Conservation (phyloP, 163 green algal genomes). For the Scenedesmus sp. region DNA sequence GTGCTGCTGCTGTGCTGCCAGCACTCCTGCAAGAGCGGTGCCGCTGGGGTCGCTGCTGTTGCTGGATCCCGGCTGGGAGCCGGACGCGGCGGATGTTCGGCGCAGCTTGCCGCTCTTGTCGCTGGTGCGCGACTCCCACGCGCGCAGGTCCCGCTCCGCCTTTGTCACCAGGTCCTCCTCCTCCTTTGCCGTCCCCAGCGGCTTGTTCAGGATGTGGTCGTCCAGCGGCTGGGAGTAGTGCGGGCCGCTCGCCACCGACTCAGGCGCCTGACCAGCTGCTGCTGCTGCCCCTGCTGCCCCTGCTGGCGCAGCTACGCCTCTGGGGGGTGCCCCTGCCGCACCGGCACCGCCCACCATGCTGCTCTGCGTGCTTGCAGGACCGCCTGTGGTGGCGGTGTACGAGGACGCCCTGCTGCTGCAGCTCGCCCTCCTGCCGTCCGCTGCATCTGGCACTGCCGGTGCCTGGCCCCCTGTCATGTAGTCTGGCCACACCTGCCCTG, state of each 20-base stretch:
- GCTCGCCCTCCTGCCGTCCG: background rate
- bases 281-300: conserved; percentile 1
- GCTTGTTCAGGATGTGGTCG: background rate
- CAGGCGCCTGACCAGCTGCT: background rate
- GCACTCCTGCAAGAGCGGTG: background rate
- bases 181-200: background rate
- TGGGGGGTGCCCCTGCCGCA: background rate
- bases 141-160: background rate
- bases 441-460: background rate
- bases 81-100: background rate
- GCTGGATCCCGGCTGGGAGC: background rate
- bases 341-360: background rate
- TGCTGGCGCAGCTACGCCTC: background rate
- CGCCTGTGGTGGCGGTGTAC: background rate
- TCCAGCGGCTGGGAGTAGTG: conserved; percentile 1
- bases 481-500: background rate
- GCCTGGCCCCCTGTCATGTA: background rate
- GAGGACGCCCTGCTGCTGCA: background rate
- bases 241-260: background rate
- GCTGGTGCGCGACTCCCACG: conserved; percentile 1
- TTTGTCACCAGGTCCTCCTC: conserved; percentile 18
- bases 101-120: background rate
- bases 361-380: background rate
- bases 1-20: background rate
- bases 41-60: background rate